Percentiles rank a stretch among this genome's conserved stretches.
phyloP scores from a whole-genome alignment of 108 stramenopile genomes.

The Stephanodiscus minutulus region DNA sequence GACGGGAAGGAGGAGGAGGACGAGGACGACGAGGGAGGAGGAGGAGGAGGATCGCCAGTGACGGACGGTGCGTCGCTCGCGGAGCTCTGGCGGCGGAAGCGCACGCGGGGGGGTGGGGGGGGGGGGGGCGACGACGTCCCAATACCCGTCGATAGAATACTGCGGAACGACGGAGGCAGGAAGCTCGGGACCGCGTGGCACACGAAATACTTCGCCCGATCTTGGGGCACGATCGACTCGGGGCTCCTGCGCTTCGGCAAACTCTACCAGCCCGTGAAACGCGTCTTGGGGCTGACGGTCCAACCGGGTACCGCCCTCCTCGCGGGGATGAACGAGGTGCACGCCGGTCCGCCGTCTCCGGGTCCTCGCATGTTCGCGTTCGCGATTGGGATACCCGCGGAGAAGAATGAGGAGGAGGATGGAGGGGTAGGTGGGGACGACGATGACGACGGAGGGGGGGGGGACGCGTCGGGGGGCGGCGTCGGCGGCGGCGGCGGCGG shows the following conservation, averaged over 20 bases:
- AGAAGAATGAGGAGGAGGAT: constrained; percentile 4
- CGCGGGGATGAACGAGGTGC: constrained; percentile 77
- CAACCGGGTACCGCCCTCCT: constrained; percentile 61
- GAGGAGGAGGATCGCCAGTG: constrained; percentile 28
- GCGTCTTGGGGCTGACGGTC: constrained; percentile 18
- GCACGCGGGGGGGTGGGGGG: constrained; percentile 15
- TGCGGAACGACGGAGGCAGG: constrained; percentile 24
- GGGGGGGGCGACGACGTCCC: constrained; percentile 18
- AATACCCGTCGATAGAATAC: constrained; percentile 15
- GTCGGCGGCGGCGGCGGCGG: constrained; percentile 45
- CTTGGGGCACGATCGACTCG: constrained; percentile 47
- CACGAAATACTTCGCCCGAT: constrained; percentile 48
- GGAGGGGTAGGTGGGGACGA: neutral
- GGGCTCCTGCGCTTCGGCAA: constrained; percentile 62
- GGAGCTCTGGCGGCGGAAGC: constrained; percentile 22
- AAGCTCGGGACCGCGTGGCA: constrained; percentile 24
- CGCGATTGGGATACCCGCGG: constrained; percentile 65
- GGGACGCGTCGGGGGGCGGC: neutral
- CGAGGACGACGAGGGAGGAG: no score
- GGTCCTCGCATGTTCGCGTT: constrained; percentile 74
- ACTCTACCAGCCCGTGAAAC: constrained; percentile 56
- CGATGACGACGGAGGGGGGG: constrained; percentile 31
- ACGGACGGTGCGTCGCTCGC: constrained; percentile 28
- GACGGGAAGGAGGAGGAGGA: no score
- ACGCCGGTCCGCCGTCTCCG: constrained; percentile 62